Conservation (phyloP, 139 green algal genomes). For the Volvox reticuliferus region DNA sequence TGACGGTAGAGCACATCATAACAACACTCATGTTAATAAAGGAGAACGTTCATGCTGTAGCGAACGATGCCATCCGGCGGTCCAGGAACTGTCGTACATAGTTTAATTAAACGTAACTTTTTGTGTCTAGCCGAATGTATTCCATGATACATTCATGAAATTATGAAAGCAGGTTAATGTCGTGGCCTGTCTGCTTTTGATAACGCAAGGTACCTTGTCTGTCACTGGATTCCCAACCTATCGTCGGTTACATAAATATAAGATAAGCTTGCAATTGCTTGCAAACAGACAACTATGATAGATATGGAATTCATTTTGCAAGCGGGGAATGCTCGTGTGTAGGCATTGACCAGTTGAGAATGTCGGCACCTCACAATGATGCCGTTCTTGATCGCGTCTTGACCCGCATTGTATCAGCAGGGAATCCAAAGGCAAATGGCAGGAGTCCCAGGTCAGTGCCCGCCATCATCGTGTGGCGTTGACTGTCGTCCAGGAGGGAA, state of each 20-base stretch:
- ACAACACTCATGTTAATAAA: too few relatives aligned
- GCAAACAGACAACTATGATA: too few relatives aligned
- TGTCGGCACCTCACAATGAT: conserved; percentile 12
- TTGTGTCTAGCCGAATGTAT: neutral
- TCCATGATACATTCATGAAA: too few relatives aligned
- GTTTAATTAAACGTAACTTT: neutral
- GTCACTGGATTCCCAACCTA: too few relatives aligned
- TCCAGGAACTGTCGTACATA: neutral
- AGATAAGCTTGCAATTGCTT: too few relatives aligned
- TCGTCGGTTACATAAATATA: too few relatives aligned
- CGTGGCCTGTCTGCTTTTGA: too few relatives aligned
- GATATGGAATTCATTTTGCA: neutral
- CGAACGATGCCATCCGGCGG: too few relatives aligned
- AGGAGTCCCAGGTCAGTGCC: neutral
- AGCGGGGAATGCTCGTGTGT: neutral
- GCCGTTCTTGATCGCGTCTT: conserved; percentile 34
- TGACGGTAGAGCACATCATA: too few relatives aligned
- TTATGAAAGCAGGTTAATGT: too few relatives aligned
- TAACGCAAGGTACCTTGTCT: too few relatives aligned
- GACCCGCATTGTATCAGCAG: conserved; percentile 6
- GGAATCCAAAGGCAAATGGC: neutral
- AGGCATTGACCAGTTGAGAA: conserved; percentile 14
- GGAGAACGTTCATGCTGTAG: too few relatives aligned
- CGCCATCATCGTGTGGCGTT: neutral
- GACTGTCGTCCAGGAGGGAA: neutral